Evolutionary conservation across 192 early-diverging fungal genomes (phyloP), one percentile per base, ranked within the genome.

Genomic region (Coemansia aciculifera): DNA sequence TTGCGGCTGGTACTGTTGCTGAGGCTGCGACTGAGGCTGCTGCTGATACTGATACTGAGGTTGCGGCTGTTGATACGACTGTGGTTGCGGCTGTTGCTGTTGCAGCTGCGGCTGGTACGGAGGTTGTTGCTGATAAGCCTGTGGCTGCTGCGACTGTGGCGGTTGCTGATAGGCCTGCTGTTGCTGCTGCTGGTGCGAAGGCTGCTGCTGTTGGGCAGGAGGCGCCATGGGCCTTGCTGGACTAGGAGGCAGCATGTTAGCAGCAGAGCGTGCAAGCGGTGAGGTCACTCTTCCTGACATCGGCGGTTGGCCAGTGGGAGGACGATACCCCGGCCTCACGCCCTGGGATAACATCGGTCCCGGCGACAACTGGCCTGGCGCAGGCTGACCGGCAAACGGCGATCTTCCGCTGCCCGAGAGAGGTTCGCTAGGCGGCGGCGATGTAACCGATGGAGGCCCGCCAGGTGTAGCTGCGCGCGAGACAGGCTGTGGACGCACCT

Each of bases 401-500:
- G 78, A 81, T 56, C 71, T 56, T 7, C 48, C 67, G 3, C 59
- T 43, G 2, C 49, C 42, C 27, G 63, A 27, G 23, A 19, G 36
- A 2, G 61, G 13, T 19, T 75, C 67, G 29, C 64, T 48, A 1
- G 60, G 68, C 6, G 57, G 66, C 9, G 73, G 69, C 21, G 72
- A 69, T 10, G 37, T 52, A 10, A 29, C 62, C 19, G 56, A 62
- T 3, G 39, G 34, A 19, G 74, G 44, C n/a, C 68, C 46, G 39
- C 68, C 62, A 5, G 79, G 79, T 24, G 79, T 82, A 21, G 74
- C 71, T 11, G 75, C 64, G 6, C 74, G 74, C 60, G 79, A 82
- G 17, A 71, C 9, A 27, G 74, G 79, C 63, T 76, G 71, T 21
- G 79, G 70, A 8, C 75, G 74, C 27, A 82, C 72, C 31, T 82